Evolutionary conservation across 768 basidiomycete species (phyloP).

Genomic region (Rhodocollybia butyracea): DNA sequence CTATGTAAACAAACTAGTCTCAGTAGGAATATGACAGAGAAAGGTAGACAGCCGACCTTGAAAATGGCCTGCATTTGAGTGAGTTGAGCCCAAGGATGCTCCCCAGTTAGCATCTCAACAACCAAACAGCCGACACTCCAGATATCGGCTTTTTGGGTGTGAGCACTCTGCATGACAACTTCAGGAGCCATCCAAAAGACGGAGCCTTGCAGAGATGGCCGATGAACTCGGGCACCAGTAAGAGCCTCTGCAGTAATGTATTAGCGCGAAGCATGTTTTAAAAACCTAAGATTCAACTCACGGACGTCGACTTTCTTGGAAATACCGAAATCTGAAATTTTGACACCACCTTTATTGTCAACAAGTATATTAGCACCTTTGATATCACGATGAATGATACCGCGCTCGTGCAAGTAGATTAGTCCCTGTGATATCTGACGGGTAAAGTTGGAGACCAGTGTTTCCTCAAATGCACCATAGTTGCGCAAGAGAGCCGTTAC

Average conservation of each 20-base stretch:
- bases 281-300: slow-evolving; percentile 41
- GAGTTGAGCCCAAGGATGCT: slow-evolving; percentile 93
- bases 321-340: slow-evolving; percentile 96
- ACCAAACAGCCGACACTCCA: slow-evolving; percentile 96
- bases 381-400: slow-evolving; percentile 97
- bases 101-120: slow-evolving; percentile 95
- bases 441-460: slow-evolving; percentile 88
- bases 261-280: neutral
- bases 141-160: slow-evolving; percentile 91
- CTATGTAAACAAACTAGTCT: slow-evolving; percentile 34
- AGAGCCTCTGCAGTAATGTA: slow-evolving; percentile 31
- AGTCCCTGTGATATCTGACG: slow-evolving; percentile 88
- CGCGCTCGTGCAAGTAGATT: slow-evolving; percentile 87
- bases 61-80: slow-evolving; percentile 99
- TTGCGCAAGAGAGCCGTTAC: slow-evolving; percentile 85
- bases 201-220: slow-evolving; percentile 94
- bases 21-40: neutral
- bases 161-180: slow-evolving; percentile 92
- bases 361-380: slow-evolving; percentile 99
- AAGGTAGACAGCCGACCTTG: slow-evolving; percentile 51
- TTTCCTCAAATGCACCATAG: slow-evolving; percentile 94
- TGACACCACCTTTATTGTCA: slow-evolving; percentile 96
- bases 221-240: slow-evolving; percentile 68
- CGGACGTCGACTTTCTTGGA: slow-evolving; percentile 97
- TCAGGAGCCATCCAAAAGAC: slow-evolving; percentile 99